phyloP scores from a whole-genome alignment of 495 filamentous ascomycete species.

The Venustampulla echinocandica region DNA sequence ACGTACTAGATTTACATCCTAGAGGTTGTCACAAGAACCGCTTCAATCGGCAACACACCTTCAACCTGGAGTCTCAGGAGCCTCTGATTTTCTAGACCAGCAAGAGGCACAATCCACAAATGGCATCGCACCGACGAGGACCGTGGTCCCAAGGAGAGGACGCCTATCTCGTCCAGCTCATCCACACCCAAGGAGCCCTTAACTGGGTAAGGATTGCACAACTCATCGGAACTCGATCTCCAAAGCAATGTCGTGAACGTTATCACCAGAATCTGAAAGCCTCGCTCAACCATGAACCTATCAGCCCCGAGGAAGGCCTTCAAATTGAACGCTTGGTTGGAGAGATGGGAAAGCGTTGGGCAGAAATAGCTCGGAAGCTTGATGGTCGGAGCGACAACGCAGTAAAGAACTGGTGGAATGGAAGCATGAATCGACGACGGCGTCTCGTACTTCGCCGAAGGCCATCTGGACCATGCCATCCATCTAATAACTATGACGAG shows the following conservation, averaged over 20 bases:
- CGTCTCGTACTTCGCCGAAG: slow-evolving; percentile 40
- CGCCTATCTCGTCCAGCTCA: slow-evolving; percentile 57
- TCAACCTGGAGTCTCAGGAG: no score
- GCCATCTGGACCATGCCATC: slow-evolving; percentile 19
- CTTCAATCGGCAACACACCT: neutral
- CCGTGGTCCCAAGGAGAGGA: slow-evolving; percentile 88
- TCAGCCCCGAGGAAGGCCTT: slow-evolving; percentile 79
- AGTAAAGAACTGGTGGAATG: slow-evolving; percentile 99
- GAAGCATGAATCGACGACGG: slow-evolving; percentile 72
- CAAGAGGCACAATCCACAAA: slow-evolving; percentile 16
- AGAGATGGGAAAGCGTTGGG: slow-evolving; percentile 87
- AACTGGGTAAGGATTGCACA: slow-evolving; percentile 91
- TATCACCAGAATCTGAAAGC: slow-evolving; percentile 96
- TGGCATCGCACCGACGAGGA: slow-evolving; percentile 62
- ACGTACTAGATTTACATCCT: neutral
- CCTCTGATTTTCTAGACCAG: neutral
- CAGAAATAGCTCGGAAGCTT: slow-evolving; percentile 82
- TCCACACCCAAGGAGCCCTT: slow-evolving; percentile 65
- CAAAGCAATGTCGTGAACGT: slow-evolving; percentile 94
- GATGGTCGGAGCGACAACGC: slow-evolving; percentile 92
- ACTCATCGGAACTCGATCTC: slow-evolving; percentile 65
- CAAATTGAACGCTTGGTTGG: slow-evolving; percentile 73
- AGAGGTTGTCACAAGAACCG: neutral
- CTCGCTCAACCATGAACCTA: slow-evolving; percentile 80
- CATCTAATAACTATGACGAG: slow-evolving; percentile 18